Conservation (phyloP, 1,139 yeast species). For the Sugiyamaella japonica region DNA sequence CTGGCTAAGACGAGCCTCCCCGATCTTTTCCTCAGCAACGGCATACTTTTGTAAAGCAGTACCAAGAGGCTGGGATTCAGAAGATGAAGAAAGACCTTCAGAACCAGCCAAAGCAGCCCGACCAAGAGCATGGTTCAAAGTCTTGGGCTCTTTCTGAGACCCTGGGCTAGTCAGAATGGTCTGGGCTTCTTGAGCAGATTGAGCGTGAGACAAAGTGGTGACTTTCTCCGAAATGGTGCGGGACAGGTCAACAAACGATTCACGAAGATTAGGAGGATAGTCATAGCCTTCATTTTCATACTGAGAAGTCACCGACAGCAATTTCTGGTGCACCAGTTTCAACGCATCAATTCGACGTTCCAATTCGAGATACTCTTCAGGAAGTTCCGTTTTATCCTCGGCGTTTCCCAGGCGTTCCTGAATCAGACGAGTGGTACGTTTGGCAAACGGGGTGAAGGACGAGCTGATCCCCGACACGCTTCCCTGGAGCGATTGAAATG, state of each 20-base stretch:
- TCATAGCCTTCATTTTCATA: conserved; percentile 82
- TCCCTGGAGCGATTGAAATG: conserved; percentile 41
- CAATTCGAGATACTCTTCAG: conserved; percentile 75
- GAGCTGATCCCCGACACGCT: conserved; percentile 42
- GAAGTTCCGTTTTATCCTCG: conserved; percentile 78
- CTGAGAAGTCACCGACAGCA: conserved; percentile 67
- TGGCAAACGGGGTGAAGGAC: conserved; percentile 63
- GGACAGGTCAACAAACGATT: conserved; percentile 73
- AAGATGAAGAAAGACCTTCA: conserved; percentile 45
- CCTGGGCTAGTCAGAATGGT: conserved; percentile 62
- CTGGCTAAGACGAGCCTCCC: conserved; percentile 82
- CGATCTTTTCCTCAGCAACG: conserved; percentile 64
- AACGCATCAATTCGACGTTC: conserved; percentile 75
- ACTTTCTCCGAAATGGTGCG: conserved; percentile 67
- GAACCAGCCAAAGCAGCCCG: conserved; percentile 66
- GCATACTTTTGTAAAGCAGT: conserved; percentile 53
- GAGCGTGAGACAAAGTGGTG: conserved; percentile 67
- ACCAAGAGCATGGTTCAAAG: conserved; percentile 79
- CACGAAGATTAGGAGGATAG: conserved; percentile 74
- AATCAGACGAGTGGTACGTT: conserved; percentile 74
- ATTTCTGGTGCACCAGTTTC: conserved; percentile 68
- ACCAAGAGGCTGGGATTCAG: conserved; percentile 46
- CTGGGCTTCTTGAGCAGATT: conserved; percentile 81
- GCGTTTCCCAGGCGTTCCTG: conserved; percentile 79
- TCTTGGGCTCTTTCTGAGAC: conserved; percentile 71